Percentiles rank a stretch among this genome's conserved stretches.
Evolutionary conservation across 192 early-diverging fungal species (phyloP).

Genomic region (Coemansia sp.): DNA sequence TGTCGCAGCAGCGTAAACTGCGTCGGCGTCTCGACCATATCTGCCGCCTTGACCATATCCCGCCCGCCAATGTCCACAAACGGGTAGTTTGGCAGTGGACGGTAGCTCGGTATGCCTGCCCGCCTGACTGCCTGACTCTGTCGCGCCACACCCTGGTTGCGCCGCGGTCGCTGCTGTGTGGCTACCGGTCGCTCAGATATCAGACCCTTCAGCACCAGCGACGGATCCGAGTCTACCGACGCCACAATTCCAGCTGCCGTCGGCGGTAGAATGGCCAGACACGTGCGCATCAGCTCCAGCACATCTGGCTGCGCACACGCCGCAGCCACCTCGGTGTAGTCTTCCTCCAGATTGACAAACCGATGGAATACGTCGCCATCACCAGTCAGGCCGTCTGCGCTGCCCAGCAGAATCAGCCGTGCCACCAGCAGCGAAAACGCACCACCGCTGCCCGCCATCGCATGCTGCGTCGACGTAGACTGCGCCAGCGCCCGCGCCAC

Average conservation of each 20-base stretch:
- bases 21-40: conserved; percentile 15
- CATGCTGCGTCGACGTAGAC: conserved; percentile 51
- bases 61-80: conserved; percentile 19
- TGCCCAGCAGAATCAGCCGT: conserved; percentile 61
- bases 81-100: conserved; percentile 38
- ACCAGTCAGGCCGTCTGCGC: conserved; percentile 44
- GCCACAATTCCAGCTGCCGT: conserved; percentile 78
- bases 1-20: conserved; percentile 77
- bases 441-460: conserved; percentile 43
- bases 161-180: conserved; percentile 13
- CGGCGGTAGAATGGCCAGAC: conserved; percentile 65
- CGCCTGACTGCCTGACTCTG: conserved; percentile 18
- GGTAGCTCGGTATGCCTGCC: conserved; percentile 23
- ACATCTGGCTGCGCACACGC: conserved; percentile 51
- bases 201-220: conserved; percentile 53
- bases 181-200: conserved; percentile 44
- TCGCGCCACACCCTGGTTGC: conserved; percentile 5
- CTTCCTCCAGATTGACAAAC: conserved; percentile 81
- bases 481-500: conserved; percentile 58
- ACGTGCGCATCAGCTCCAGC: conserved; percentile 64
- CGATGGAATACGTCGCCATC: conserved; percentile 58
- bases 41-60: not conserved
- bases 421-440: conserved; percentile 68
- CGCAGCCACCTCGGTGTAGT: conserved; percentile 59
- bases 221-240: conserved; percentile 52